phyloP scores from a whole-genome alignment of 176 grass and related monocot genomes.

The Stipa capillata region DNA sequence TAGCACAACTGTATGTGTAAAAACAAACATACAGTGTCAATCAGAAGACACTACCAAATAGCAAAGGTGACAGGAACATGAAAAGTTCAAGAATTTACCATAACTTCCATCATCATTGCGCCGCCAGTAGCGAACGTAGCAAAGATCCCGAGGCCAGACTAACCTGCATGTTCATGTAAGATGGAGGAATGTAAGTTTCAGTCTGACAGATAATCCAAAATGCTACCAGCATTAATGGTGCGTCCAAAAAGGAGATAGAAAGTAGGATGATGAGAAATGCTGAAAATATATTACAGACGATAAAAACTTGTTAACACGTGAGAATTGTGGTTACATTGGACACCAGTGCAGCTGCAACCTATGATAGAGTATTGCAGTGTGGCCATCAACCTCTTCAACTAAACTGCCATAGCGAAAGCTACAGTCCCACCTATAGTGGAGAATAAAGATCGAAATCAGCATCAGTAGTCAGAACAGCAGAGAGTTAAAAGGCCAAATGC shows the following conservation, averaged over 20 bases:
- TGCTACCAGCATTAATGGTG: background rate
- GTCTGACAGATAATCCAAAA: background rate
- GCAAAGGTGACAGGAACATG: background rate
- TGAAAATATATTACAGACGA: background rate
- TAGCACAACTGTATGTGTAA: slow-evolving; percentile 63
- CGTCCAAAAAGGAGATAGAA: background rate
- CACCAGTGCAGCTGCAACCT: slow-evolving; percentile 83
- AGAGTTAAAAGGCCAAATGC: background rate
- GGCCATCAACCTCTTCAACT: slow-evolving; percentile 97
- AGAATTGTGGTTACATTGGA: slow-evolving; percentile 51
- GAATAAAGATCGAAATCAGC: slow-evolving; percentile 6
- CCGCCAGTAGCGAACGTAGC: slow-evolving; percentile 93
- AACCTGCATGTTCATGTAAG: slow-evolving; percentile 47
- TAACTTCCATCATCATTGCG: slow-evolving; percentile 98
- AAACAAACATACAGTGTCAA: slow-evolving; percentile 16
- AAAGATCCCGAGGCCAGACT: slow-evolving; percentile 94
- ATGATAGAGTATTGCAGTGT: slow-evolving; percentile 81
- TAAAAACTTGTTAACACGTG: background rate
- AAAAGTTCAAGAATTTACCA: slow-evolving; percentile 38
- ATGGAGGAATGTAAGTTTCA: background rate
- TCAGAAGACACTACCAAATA: background rate
- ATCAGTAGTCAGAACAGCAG: background rate
- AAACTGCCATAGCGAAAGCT: slow-evolving; percentile 90
- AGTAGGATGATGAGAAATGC: background rate
- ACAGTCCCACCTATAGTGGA: slow-evolving; percentile 79